Evolutionary conservation across 1,284 basidiomycete species (phyloP).

Genomic region (Psilocybe mexicana): DNA sequence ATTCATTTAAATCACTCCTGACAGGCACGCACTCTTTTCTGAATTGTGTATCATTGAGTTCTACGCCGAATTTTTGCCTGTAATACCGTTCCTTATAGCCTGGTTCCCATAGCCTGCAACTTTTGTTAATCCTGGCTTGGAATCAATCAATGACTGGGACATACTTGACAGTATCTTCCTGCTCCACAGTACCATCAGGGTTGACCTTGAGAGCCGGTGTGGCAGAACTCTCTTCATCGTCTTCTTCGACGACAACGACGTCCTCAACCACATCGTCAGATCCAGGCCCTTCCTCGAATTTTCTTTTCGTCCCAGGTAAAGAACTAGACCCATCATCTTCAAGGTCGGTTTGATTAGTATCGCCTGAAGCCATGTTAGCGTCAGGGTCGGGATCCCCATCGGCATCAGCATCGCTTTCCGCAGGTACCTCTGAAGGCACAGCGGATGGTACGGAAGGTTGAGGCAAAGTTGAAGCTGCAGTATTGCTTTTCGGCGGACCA

Average conservation of each 20-base stretch:
- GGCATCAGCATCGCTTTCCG: conserved; percentile 29
- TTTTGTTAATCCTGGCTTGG: conserved; percentile 15
- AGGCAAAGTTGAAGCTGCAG: not conserved
- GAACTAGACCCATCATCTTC: conserved; percentile 24
- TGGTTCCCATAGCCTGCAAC: conserved; percentile 83
- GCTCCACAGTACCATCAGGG: conserved; percentile 85
- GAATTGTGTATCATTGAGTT: conserved; percentile 72
- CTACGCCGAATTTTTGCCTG: conserved; percentile 87
- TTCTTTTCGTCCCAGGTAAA: conserved; percentile 64
- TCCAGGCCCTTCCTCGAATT: conserved; percentile 59
- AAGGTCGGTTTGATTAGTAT: conserved; percentile 9
- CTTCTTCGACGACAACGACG: conserved; percentile 38
- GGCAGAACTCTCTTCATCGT: conserved; percentile 47
- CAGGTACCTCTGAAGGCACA: conserved; percentile 4
- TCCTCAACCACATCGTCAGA: conserved; percentile 48
- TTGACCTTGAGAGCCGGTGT: conserved; percentile 73
- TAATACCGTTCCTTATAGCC: conserved; percentile 98
- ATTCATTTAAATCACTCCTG: not conserved
- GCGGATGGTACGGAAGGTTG: not conserved
- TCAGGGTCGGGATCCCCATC: conserved; percentile 30
- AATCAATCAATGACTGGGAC: conserved; percentile 29
- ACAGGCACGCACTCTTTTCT: conserved; percentile 62
- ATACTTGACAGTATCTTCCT: conserved; percentile 91
- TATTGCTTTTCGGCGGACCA: conserved; percentile 23
- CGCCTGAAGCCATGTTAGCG: conserved; percentile 13